Percentiles rank a stretch among this genome's conserved stretches.
Evolutionary conservation across 208 protist genomes (phyloP).

Genomic region (Borovskyia barvae): DNA sequence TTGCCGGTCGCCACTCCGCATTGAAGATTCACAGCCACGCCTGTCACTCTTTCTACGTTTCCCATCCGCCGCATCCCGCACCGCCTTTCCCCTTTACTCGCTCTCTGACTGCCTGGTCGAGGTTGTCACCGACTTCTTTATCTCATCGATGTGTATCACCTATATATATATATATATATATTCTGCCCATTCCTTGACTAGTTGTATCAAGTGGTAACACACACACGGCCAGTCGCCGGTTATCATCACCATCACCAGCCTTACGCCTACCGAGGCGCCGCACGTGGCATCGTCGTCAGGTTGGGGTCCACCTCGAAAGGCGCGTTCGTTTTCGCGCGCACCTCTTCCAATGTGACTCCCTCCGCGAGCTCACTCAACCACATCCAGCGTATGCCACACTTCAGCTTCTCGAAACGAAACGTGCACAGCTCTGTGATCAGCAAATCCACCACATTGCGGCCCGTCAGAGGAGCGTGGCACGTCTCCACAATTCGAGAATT

Average conservation of each 20-base stretch:
- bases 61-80: too few species aligned
- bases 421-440: constrained; percentile 94
- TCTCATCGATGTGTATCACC: background rate
- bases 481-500: constrained; percentile 70
- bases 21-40: too few species aligned
- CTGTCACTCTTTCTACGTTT: too few species aligned
- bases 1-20: too few species aligned
- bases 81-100: too few species aligned
- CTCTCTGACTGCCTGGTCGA: too few species aligned
- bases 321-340: constrained; percentile 44
- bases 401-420: constrained; percentile 65
- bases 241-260: background rate
- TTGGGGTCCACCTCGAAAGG: constrained; percentile 31
- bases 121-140: background rate
- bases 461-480: constrained; percentile 89
- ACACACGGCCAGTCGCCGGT: background rate
- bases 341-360: constrained; percentile 75
- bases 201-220: background rate
- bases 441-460: constrained; percentile 55
- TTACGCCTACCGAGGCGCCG: background rate
- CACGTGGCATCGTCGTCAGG: constrained; percentile 18
- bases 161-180: constrained; percentile 2
- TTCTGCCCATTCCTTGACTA: background rate
- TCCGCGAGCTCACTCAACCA: constrained; percentile 68
- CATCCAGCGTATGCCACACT: constrained; percentile 25